Evolutionary conservation across 1,139 yeast species (phyloP).

Genomic region (Scheffersomyces titani): DNA sequence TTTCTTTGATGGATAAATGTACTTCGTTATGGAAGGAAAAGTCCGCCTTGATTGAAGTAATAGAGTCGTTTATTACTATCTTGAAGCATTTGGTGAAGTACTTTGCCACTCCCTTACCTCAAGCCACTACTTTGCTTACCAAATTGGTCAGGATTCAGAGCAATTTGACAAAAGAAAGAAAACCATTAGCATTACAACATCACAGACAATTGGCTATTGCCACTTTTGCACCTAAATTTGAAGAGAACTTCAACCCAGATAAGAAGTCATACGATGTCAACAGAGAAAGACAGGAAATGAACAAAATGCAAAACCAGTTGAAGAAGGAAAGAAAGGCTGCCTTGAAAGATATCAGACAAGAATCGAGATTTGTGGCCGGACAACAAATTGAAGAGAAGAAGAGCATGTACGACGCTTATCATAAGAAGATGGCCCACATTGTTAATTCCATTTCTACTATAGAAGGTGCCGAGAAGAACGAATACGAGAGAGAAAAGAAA

Average conservation of each 20-base stretch:
- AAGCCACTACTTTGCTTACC: constrained; percentile 39
- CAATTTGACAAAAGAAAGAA: constrained; percentile 49
- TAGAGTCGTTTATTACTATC: constrained; percentile 38
- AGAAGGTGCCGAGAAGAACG: constrained; percentile 93
- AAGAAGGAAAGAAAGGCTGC: constrained; percentile 92
- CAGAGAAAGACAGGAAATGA: constrained; percentile 75
- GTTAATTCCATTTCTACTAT: constrained; percentile 84
- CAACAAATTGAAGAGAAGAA: constrained; percentile 82
- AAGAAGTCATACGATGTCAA: constrained; percentile 89
- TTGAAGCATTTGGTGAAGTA: constrained; percentile 42
- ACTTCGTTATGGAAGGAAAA: constrained; percentile 62
- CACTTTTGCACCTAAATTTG: constrained; percentile 86
- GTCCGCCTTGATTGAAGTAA: constrained; percentile 61
- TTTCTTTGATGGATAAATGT: constrained; percentile 30
- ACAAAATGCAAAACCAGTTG: constrained; percentile 78
- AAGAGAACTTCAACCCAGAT: constrained; percentile 94
- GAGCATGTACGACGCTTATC: constrained; percentile 74
- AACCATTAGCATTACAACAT: constrained; percentile 81
- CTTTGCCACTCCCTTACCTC: constrained; percentile 25
- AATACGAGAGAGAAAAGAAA: constrained; percentile 83
- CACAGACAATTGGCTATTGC: constrained; percentile 86
- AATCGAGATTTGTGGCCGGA: constrained; percentile 82
- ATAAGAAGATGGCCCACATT: constrained; percentile 84
- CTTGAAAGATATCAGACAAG: constrained; percentile 87
- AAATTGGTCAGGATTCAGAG: constrained; percentile 49